phyloP scores from a whole-genome alignment of 179 eudicot genomes.

The Corrigiola litoralis region DNA sequence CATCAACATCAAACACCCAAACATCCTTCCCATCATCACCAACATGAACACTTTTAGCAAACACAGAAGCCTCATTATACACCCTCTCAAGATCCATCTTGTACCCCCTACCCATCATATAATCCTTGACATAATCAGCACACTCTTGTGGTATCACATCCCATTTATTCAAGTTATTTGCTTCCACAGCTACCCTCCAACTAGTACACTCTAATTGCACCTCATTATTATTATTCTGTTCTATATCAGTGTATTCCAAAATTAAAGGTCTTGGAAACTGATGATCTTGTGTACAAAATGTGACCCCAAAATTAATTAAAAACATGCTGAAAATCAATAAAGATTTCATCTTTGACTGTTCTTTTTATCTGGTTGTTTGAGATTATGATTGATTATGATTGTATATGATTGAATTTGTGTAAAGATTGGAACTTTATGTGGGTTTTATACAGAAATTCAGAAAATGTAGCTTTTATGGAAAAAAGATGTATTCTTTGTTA shows the following conservation, averaged over 20 bases:
- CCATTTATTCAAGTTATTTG: conserved; percentile 81
- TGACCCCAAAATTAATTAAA: conserved; percentile 1
- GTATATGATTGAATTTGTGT: neutral
- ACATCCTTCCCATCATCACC: conserved; percentile 58
- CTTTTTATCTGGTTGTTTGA: conserved; percentile 5
- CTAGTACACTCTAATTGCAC: conserved; percentile 51
- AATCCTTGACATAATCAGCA: conserved; percentile 61
- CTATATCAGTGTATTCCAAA: conserved; percentile 38
- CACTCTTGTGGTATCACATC: conserved; percentile 73
- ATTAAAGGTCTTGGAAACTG: conserved; percentile 59
- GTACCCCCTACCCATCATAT: conserved; percentile 52
- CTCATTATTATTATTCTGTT: conserved; percentile 25
- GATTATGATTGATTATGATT: neutral
- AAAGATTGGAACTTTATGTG: neutral
- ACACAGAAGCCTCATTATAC: conserved; percentile 48
- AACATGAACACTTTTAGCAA: conserved; percentile 45
- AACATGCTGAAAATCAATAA: conserved; percentile 11
- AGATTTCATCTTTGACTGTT: conserved; percentile 14
- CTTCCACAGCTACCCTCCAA: conserved; percentile 85
- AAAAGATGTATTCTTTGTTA: neutral
- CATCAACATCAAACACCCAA: conserved; percentile 92
- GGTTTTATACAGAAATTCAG: neutral
- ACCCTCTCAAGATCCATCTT: conserved; percentile 58
- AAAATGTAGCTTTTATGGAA: neutral
- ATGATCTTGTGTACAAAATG: conserved; percentile 24